A percentile compares a stretch with the other conserved stretches of the same genome.
Conservation (phyloP, 2,329 filamentous ascomycete species). For the Nothomitra cinnamomea region DNA sequence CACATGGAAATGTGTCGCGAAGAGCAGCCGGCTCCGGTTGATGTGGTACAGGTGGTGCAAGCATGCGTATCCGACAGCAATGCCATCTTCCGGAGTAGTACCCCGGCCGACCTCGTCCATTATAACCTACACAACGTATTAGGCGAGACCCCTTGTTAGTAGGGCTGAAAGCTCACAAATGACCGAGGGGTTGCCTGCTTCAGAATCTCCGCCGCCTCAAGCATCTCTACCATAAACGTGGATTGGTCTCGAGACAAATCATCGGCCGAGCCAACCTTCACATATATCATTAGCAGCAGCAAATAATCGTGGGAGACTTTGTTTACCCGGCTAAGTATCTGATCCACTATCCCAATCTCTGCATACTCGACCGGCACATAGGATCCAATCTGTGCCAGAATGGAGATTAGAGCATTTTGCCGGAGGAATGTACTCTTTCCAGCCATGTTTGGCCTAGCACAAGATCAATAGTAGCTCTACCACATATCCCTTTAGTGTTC, state of each 20-base stretch:
- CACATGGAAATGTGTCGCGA: slow-evolving; percentile 87
- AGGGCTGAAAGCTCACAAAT: slow-evolving; percentile 38
- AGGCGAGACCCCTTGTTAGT: neutral
- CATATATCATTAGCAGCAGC: neutral
- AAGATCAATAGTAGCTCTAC: neutral
- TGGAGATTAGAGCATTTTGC: slow-evolving; percentile 86
- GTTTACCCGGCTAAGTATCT: slow-evolving; percentile 65
- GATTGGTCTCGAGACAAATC: slow-evolving; percentile 90
- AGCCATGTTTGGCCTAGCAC: slow-evolving; percentile 69
- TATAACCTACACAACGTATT: slow-evolving; percentile 32
- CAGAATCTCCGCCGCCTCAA: slow-evolving; percentile 84
- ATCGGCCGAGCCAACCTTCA: slow-evolving; percentile 66
- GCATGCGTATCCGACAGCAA: slow-evolving; percentile 77
- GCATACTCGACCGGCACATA: slow-evolving; percentile 84
- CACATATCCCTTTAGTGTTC: neutral
- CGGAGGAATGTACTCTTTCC: slow-evolving; percentile 93
- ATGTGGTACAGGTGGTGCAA: slow-evolving; percentile 65
- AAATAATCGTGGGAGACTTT: neutral
- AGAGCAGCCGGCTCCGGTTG: slow-evolving; percentile 66
- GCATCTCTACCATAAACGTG: slow-evolving; percentile 99
- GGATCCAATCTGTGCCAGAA: slow-evolving; percentile 80
- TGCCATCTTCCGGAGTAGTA: slow-evolving; percentile 83
- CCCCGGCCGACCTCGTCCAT: slow-evolving; percentile 97
- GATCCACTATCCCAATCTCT: slow-evolving; percentile 81
- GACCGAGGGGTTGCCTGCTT: slow-evolving; percentile 66